These are phyloP conservation scores for Zygoascus meyerae DNA, from an alignment of 1,139 yeast genomes.

Conservation along the genomic window DNA sequence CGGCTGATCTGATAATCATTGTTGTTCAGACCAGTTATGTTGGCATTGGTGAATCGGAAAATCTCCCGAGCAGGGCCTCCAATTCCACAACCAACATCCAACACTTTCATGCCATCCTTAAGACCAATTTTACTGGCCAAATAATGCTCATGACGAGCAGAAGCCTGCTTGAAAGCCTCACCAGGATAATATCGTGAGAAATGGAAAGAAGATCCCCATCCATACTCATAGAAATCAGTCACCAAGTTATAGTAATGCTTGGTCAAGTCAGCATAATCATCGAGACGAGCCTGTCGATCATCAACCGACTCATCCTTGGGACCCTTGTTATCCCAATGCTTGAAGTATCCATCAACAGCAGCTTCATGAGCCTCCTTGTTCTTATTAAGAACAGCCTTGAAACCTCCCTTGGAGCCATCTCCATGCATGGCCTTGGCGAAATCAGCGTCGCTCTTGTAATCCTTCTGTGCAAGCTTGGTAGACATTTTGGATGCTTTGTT, in stretches of 20 bases:
- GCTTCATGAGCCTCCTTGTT: constrained; percentile 72
- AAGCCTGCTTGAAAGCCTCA: constrained; percentile 89
- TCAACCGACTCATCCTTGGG: constrained; percentile 60
- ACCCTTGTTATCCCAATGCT: constrained; percentile 75
- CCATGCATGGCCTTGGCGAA: constrained; percentile 90
- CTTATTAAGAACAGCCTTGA: constrained; percentile 71
- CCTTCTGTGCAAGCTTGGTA: constrained; percentile 36
- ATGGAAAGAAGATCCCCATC: constrained; percentile 99
- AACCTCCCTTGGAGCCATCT: constrained; percentile 58
- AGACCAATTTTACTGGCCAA: constrained; percentile 83
- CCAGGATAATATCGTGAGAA: constrained; percentile 91
- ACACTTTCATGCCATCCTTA: constrained; percentile 72
- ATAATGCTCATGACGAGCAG: constrained; percentile 95
- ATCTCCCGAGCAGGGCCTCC: constrained; percentile 99
- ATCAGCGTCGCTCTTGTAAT: constrained; percentile 39
- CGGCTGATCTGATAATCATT: constrained; percentile 93
- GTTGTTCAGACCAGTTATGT: constrained; percentile 87
- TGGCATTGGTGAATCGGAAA: constrained; percentile 81
- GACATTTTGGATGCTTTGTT: constrained; percentile 20
- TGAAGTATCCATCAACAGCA: constrained; percentile 86
- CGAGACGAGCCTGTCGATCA: constrained; percentile 41
- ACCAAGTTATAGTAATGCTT: constrained; percentile 95
- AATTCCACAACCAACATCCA: constrained; percentile 99
- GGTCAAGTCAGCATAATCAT: constrained; percentile 72
- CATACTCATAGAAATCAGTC: constrained; percentile 95